A percentile compares a stretch with the other conserved stretches of the same genome.
These are phyloP conservation scores for Alternaria brassicicola DNA, from an alignment of 2,329 filamentous ascomycete species.

Conservation along the genomic window DNA sequence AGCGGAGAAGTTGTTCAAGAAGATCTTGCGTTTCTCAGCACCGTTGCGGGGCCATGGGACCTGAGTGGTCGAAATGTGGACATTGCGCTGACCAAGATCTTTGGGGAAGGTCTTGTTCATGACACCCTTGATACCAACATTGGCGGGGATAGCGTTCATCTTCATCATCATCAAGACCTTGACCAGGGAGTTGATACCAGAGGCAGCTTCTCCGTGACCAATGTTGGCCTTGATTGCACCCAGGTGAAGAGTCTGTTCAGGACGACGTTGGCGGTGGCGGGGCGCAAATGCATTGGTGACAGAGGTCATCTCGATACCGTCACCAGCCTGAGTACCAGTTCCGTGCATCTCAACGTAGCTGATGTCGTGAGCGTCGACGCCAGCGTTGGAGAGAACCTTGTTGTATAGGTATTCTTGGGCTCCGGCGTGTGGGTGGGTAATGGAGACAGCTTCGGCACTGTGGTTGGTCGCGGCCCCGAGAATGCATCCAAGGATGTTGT, in stretches of 20 bases:
- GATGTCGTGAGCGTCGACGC: conserved; percentile 76
- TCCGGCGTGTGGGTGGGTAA: conserved; percentile 80
- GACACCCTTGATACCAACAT: conserved; percentile 61
- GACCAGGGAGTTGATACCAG: conserved; percentile 60
- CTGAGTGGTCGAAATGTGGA: conserved; percentile 57
- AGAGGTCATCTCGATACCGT: conserved; percentile 80
- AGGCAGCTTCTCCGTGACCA: conserved; percentile 61
- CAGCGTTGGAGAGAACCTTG: conserved; percentile 72
- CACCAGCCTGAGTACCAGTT: conserved; percentile 84
- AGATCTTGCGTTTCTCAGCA: conserved; percentile 56
- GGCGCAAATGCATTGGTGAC: conserved; percentile 70
- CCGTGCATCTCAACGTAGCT: conserved; percentile 90
- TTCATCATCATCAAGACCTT: conserved; percentile 62
- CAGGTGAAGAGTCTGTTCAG: conserved; percentile 59
- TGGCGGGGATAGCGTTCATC: conserved; percentile 60
- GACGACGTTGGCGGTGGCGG: conserved; percentile 55
- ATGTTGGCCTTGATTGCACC: conserved; percentile 63
- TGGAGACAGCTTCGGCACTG: conserved; percentile 79
- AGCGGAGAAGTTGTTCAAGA: conserved; percentile 61
- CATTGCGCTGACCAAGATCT: conserved; percentile 59
- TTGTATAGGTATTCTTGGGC: conserved; percentile 76
- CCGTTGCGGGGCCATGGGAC: conserved; percentile 56
- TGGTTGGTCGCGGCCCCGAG: conserved; percentile 79
- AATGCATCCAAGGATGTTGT: conserved; percentile 74
- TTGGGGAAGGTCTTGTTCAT: conserved; percentile 63